These are phyloP conservation scores for Kuraishia floccosa DNA, from an alignment of 805 yeast genomes.

Conservation along the genomic window DNA sequence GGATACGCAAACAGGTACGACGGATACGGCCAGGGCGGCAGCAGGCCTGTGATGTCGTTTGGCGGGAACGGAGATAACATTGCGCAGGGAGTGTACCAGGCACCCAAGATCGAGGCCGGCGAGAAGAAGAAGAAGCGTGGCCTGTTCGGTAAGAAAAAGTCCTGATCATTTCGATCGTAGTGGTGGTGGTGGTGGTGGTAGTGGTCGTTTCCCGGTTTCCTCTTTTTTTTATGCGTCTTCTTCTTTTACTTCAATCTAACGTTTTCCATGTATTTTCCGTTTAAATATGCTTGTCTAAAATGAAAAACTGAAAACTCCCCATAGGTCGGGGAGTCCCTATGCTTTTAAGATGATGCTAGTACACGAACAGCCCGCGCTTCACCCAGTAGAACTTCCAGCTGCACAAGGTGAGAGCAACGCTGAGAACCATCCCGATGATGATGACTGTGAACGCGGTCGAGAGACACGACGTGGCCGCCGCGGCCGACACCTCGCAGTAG, in stretches of 20 bases:
- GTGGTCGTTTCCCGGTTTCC: neutral
- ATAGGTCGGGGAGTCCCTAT: too few relatives aligned
- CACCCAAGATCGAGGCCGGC: slow-evolving; percentile 30
- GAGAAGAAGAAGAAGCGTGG: slow-evolving; percentile 70
- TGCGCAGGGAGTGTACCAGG: slow-evolving; percentile 28
- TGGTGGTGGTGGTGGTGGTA: neutral
- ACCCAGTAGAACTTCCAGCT: slow-evolving; percentile 1
- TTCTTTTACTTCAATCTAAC: too few relatives aligned
- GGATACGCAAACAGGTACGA: slow-evolving; percentile 6
- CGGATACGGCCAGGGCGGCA: slow-evolving; percentile 2
- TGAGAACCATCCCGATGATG: neutral
- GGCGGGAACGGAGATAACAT: slow-evolving; percentile 2
- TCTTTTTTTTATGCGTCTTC: neutral
- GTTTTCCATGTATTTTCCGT: too few relatives aligned
- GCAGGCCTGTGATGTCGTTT: slow-evolving; percentile 4
- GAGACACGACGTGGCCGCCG: slow-evolving; percentile 2
- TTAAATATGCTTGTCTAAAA: too few relatives aligned
- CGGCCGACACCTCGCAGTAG: slow-evolving; percentile 9
- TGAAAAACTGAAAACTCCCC: too few relatives aligned
- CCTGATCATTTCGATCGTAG: neutral
- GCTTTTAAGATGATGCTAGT: too few relatives aligned
- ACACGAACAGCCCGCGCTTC: slow-evolving; percentile 1
- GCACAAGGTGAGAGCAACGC: neutral
- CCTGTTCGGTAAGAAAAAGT: slow-evolving; percentile 56
- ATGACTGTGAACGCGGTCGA: slow-evolving; percentile 9